These are phyloP conservation scores for Vaccinium macrocarpon DNA, from an alignment of 148 eudicot species.

Conservation along the genomic window DNA sequence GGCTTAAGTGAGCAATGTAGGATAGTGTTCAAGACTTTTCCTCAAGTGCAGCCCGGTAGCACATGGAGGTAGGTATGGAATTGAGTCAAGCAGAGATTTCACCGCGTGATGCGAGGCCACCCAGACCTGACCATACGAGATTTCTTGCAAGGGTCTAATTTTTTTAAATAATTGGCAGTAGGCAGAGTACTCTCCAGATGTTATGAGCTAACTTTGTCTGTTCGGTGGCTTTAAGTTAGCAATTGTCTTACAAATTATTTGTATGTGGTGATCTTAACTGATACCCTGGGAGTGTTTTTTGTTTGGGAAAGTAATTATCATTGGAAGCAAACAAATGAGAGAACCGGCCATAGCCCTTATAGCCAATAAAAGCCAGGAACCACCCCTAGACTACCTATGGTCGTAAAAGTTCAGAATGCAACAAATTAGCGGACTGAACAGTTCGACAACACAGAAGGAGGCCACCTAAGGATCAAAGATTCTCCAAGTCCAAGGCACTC, in stretches of 20 bases:
- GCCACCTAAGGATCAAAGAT: background rate
- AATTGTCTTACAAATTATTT: background rate
- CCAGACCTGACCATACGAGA: too few relatives aligned
- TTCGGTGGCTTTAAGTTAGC: background rate
- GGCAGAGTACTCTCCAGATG: background rate
- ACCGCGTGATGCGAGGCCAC: too few relatives aligned
- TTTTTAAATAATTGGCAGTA: too few relatives aligned
- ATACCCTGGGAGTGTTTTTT: background rate
- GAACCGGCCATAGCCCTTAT: background rate
- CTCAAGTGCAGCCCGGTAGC: background rate
- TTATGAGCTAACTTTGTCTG: too few relatives aligned
- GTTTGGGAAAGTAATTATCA: too few relatives aligned
- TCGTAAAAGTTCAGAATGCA: background rate
- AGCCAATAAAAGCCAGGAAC: background rate
- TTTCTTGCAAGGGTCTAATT: too few relatives aligned
- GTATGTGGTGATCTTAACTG: background rate
- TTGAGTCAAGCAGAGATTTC: background rate
- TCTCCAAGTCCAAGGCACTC: background rate
- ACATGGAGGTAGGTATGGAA: background rate
- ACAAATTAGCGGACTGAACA: background rate
- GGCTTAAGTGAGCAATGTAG: background rate
- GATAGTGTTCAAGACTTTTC: background rate
- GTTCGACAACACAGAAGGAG: too few relatives aligned
- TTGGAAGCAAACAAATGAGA: background rate
- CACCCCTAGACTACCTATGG: background rate